Evolutionary conservation across 164 flowering plant genomes (phyloP), one percentile per base, ranked within the genome.

Genomic region (Cinnamomum micranthum): DNA sequence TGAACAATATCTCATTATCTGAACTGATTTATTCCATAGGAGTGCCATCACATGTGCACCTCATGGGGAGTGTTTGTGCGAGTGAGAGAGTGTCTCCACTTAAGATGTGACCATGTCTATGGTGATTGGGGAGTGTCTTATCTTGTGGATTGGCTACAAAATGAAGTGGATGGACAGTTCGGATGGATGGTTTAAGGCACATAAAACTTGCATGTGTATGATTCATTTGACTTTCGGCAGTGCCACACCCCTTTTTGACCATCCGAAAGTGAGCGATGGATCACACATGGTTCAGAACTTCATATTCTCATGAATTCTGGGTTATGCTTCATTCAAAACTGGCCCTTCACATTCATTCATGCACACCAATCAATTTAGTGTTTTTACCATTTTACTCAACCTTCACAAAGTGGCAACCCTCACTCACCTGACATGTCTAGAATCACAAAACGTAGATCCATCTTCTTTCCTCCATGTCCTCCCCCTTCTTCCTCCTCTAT

Each of bases 381-480:
- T 1, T 41, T 7, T 41, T 41, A 6, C 47, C 47, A 9, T 41
- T 41, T 14, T 55, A 55, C 60, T 55, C n/a, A 55, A 55, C n/a
- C n/a, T 55, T 55, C n/a, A 55, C 60, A 15, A 20, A 55, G n/a
- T 17, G 33, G 67, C 6, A 64, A 23, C 31, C 31, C 19, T 25
- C 20, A 52, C 76, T 75, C 79, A 90, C 97, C 88, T 59, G 98
- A 87, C 79, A 93, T 75, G 64, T 93, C 95, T 22, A 93, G 74
- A 68, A 93, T 74, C 22, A 91, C 76, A 78, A 73, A 86, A 24
- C 70, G 83, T 3, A 91, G 85, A 69, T 71, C 78, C 24, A 25
- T 65, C 10, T 81, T 73, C 0, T 80, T 79, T 62, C 83, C 80
- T 51, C 58, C 76, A 25, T 80, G 85, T 25, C 79, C 76, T 66